A percentile compares a stretch with the other conserved stretches of the same genome.
These are phyloP conservation scores for Fusarium devonianum DNA, from an alignment of 2,329 filamentous ascomycete species.

Conservation along the genomic window DNA sequence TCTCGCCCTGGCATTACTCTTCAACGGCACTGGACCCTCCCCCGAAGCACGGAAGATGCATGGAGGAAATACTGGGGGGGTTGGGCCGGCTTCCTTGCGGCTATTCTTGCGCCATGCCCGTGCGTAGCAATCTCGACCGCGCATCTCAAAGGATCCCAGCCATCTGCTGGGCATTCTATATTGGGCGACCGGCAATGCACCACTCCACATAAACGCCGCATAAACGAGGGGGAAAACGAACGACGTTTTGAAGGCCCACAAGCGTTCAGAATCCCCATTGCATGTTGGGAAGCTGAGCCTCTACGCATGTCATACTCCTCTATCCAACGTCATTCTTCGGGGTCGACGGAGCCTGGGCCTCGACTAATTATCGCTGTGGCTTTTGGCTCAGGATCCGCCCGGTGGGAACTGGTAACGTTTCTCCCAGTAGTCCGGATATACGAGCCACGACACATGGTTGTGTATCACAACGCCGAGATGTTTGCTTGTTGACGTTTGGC, in stretches of 20 bases:
- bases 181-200: constrained; percentile 27
- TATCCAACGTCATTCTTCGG: constrained; percentile 5
- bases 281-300: neutral
- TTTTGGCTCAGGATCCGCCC: neutral
- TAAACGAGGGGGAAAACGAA: constrained; percentile 23
- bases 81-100: constrained; percentile 8
- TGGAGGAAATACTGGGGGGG: constrained; percentile 10
- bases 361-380: constrained; percentile 4
- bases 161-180: constrained; percentile 8
- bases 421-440: constrained; percentile 9
- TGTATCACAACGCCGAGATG: constrained; percentile 8
- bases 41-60: constrained; percentile 8
- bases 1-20: constrained; percentile 25
- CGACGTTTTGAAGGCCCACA: neutral
- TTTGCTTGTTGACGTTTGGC: neutral
- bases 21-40: too few relatives aligned
- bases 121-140: constrained; percentile 7
- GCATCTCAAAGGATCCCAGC: constrained; percentile 3
- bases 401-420: constrained; percentile 10
- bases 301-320: neutral
- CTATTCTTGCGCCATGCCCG: neutral
- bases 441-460: neutral
- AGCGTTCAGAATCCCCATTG: neutral
- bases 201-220: constrained; percentile 32
- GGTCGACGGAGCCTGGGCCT: constrained; percentile 5